Evolutionary conservation across 2,329 filamentous ascomycete species (phyloP), one percentile per base, ranked within the genome.

Genomic region (Pestalotiopsis sp.): DNA sequence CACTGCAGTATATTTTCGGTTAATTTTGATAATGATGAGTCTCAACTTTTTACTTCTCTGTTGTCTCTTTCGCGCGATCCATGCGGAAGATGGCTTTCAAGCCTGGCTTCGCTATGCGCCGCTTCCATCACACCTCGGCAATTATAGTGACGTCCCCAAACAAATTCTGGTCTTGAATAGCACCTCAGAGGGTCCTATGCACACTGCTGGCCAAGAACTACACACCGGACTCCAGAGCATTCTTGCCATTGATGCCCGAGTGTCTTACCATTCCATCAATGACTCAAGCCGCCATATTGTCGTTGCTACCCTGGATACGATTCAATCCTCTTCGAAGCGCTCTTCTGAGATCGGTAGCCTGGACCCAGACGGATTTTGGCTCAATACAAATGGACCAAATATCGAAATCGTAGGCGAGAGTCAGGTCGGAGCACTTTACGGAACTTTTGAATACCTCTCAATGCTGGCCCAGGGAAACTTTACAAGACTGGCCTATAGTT

Each of bases 361-460:
- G 20, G 78, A 82, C 39, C 81, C 84, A 13, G 89, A 91, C 73
- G 90, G 90, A 3, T 93, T 88, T 77, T 90, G 85, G 81, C 82
- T 93, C 38, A 84, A 79, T 71, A 86, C 81, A 4, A 80, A 80
- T 4, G 81, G 80, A 9, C 73, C 79, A 0, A 78, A 78, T 0
- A 84, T 91, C 25, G 80, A 85, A 45, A 92, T 92, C 64, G 75
- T 92, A 1, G 90, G 90, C 0, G 83, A 88, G 70, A 92, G 91
- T 72, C 88, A 92, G 74, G 86, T 90, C 0, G 91, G 90, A 13
- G 88, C 89, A 4, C 83, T 93, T 1, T 93, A 93, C 72, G 91
- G 91, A 6, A 83, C 90, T 4, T 93, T 92, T 73, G 87, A 91
- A 70, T 93, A 92, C 71, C 83, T 93, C 11, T 90, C 88, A 1